Percentiles rank a stretch among this genome's conserved stretches.
Conservation (phyloP, 2,329 filamentous ascomycete species). For the Beauveria sp. region DNA sequence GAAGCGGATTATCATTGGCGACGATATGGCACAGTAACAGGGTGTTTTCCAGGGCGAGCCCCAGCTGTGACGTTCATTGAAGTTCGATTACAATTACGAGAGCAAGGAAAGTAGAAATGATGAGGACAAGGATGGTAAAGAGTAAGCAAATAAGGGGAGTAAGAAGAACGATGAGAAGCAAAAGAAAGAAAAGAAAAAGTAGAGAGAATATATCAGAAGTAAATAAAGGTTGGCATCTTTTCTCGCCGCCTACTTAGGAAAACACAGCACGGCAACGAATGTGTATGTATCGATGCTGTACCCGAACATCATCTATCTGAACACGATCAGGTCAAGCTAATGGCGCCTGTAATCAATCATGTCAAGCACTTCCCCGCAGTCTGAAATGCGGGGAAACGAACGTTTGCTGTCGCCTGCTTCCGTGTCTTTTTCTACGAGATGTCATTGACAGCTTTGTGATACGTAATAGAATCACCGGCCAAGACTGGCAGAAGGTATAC, state of each 20-base stretch:
- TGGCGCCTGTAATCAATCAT: not conserved
- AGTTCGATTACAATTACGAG: not conserved
- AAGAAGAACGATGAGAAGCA: no score
- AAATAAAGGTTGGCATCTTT: no score
- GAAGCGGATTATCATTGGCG: not conserved
- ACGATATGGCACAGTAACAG: no score
- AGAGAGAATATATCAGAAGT: no score
- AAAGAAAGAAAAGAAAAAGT: no score
- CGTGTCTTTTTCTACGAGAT: not conserved
- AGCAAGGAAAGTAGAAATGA: no score
- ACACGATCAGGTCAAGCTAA: not conserved
- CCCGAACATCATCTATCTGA: not conserved
- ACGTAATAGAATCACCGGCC: not conserved
- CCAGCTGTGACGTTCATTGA: not conserved
- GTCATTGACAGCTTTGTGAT: slow-evolving; percentile 1
- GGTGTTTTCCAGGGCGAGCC: not conserved
- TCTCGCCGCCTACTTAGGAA: no score
- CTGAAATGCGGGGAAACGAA: not conserved
- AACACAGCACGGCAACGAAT: not conserved
- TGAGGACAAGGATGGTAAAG: no score
- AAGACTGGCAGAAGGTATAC: not conserved
- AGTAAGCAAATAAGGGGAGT: no score
- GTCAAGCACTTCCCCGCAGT: not conserved
- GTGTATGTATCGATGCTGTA: not conserved
- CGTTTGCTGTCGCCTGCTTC: not conserved